Base-by-base conservation (phyloP, 257 asterid species). In the Fraxinus americana region DNA sequence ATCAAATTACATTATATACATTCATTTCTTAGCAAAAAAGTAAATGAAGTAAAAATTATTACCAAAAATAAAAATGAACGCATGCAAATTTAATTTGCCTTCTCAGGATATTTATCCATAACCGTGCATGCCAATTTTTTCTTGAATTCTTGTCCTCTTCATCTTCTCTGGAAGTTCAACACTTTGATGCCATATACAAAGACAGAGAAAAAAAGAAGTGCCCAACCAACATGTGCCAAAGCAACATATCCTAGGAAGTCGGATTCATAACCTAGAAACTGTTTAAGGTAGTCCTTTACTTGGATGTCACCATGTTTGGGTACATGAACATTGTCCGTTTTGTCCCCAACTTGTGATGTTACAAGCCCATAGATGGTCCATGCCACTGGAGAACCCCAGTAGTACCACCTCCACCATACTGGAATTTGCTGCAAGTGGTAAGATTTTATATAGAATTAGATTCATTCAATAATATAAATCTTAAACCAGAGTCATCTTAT, bases 371-470 rank as follows among this genome's bases (percentile, higher is more conserved):
- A 85, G 19, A 87, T 80, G 13, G 92, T 85, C 87, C 90, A 89
- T 14, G 88, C 88, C 52, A 86, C 90, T 2, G 95, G 95, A 12
- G 95, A 90, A 34, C 88, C 91, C 95, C 95, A 90, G 78, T 88
- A 88, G 80, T 88, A 90, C 95, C 95, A 90, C 76, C 95, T 90
- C 95, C 95, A 88, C 95, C 95, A 90, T 48, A 88, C 61, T 11
- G 95, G 95, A 21, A 90, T 90, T 79, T 73, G 75, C 95, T 90
- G 91, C 82, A 77, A 14, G 14, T 35, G 50, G 34, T 41, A 38
- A 30, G 45, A 59, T 63, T 63, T 63, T 11, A 25, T 63, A 25
- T 16, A 63, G 35, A 63, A 23, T 63, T 61, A 61, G 34, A 61
- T 23, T 23, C 67, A 23, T 61, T 59, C 12, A 59, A 8, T 3